Evolutionary conservation across 768 basidiomycete species (phyloP), one percentile per base, ranked within the genome.

Genomic region (Trametes cingulata): DNA sequence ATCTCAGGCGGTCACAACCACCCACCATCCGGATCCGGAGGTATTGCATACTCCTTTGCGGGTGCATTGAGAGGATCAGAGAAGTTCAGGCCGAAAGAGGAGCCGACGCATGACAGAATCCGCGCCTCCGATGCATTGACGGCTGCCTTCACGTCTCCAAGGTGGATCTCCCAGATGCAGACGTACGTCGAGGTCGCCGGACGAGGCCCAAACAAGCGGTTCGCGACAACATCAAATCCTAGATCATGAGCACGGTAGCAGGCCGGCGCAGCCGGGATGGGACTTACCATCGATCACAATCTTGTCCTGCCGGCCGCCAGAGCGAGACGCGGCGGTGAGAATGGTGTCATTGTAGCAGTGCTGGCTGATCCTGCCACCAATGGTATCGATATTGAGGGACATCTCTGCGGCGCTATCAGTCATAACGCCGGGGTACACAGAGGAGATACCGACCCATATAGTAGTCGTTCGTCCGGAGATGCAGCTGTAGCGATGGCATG

Each of bases 161-260:
- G 36, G n/a, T 75, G 75, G 45, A 95, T 82, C 68, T 96, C 93
- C 96, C 96, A 98, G 14, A 97, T 82, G 69, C 95, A 98, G 6
- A 96, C 77, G 68, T 98, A 98, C 1, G 93, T 87, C 1, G 90
- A 75, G 0, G 90, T 91, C 3, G 84, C 82, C 7, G 96, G 96
- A 58, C 86, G 85, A 13, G 92, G 91, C 8, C 96, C 96, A 68
- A 97, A 96, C 12, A 98, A 76, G 24, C 95, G 85, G 69, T 97
- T 84, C 1, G 91, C 88, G 14, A 85, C 84, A 48, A 98, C 83
- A 61, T 91, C 83, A 64, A 95, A 72, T 12, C 90, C 92, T 90
- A 47, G 33, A 45, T 43, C 29, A 41, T 42, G 24, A 20, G 42
- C 6, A 27, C 41, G 17, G 60, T 17, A 4, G 20, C 19, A 5